Base-by-base conservation (phyloP, 139 green algal species). In the Monoraphidium neglectum region DNA sequence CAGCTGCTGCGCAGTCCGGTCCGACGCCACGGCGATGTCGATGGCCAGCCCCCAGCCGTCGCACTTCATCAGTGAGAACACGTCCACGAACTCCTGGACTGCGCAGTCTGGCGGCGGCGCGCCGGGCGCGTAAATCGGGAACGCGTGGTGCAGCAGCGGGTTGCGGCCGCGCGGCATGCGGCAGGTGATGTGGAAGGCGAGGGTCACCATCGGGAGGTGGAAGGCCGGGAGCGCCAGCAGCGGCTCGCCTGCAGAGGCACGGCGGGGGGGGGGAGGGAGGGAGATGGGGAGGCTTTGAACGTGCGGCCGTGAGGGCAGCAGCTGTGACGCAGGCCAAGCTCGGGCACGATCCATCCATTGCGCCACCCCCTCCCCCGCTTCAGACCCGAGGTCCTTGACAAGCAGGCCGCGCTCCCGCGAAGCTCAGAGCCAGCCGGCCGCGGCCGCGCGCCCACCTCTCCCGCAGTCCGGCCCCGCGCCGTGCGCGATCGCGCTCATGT, bases 131-230 rank as follows among this genome's bases (percentile, higher is more conserved):
- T n/a, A 32, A 3, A 81, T 66, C 21, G 86, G 85, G 60, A 93
- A 94, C 1, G 88, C 68, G 81, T 94, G 85, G 72, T 93, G 90
- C 35, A 88, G 56, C 3, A 83, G 53, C 3, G 81, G 57, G 6
- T 67, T 40, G 56, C 86, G 78, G 28, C 86, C 89, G 13, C 57
- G 60, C 1, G 82, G 83, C 70, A 93, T 73, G 35, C 80, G 78
- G 73, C 85, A 91, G 16, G 73, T 73, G 24, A 84, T 76, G 59
- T 67, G 46, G 16, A 80, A 71, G 15, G 28, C 56, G 4, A 64
- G 54, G 23, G 47, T 78, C 32, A 80, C 46, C 59, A 85, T 54
- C 26, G 70, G 68, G 43, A 92, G 67, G 49, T 80, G 54, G 46
- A 88, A 83, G 10, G 53, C 36, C 2, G 85, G 86, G n/a, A 85